Evolutionary conservation across 108 stramenopile species (phyloP), one percentile per base, ranked within the genome.

Genomic region (Cyclostephanos tholiformis): DNA sequence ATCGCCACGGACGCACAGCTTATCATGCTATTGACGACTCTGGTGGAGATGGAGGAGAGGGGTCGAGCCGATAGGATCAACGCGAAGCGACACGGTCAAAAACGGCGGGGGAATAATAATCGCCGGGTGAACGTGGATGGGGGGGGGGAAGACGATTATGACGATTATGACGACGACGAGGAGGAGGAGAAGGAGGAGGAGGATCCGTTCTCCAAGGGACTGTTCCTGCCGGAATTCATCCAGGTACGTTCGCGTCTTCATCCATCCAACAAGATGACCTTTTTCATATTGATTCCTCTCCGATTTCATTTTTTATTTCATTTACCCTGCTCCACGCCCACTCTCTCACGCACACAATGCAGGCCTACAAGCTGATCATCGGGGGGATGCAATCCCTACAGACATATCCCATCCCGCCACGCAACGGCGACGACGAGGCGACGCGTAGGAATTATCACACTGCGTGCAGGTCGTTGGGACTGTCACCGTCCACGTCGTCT

Each of bases 341-440:
- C 41, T 10, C 41, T 41, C 41, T 41, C 9, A 41, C 41, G 8
- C 41, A 41, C 41, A 41, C 41, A 41, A 12, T 41, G 11, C 7
- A 77, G 27, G 76, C 76, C 8, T 77, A 77, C 49, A 77, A 77
- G 36, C 56, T 77, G 32, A 71, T 77, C 49, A 77, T 77, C 64
- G 76, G 76, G 65, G 76, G 76, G 63, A 77, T 77, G 76, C 76
- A 77, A 22, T 72, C 77, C 10, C 38, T 79, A 16, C 77, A 71
- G 39, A 71, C 77, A 0, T 66, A 59, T 51, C 66, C 77, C 19
- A 67, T 61, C 62, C 77, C 77, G 25, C 52, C 52, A 17, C 20
- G 23, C 25, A 20, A 5, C 52, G 25, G 8, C 52, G 25, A 25
- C 27, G 55, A 73, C 35, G 52, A 60, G 13, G 72, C 52, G 7